A percentile compares a stretch with the other conserved stretches of the same genome.
phyloP scores from a whole-genome alignment of 202 grass and related monocot genomes.

The Miscanthus sacchariflorus region DNA sequence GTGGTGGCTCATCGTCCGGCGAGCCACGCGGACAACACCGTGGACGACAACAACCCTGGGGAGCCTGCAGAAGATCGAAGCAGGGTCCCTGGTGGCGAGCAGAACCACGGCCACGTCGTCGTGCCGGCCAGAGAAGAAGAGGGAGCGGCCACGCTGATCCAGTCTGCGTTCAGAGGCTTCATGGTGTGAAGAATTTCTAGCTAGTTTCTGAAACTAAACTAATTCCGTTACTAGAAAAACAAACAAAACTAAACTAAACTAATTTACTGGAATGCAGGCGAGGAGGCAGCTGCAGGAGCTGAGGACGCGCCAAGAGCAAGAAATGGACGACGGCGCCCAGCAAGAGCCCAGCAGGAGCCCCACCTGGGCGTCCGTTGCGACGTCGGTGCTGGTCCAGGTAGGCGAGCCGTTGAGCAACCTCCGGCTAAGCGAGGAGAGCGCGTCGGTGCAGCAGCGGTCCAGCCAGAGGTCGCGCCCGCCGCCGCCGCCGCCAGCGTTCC shows the following conservation, averaged over 20 bases:
- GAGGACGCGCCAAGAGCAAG: slow-evolving; percentile 27
- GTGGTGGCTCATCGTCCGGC: not conserved
- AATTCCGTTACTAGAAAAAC: not conserved
- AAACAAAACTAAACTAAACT: too few relatives aligned
- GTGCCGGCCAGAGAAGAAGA: slow-evolving; percentile 18
- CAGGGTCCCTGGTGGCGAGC: not conserved
- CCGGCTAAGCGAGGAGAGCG: slow-evolving; percentile 62
- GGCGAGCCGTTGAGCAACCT: slow-evolving; percentile 69
- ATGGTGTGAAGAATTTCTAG: slow-evolving; percentile 50
- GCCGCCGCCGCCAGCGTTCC: slow-evolving; percentile 33
- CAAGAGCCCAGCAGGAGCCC: slow-evolving; percentile 48
- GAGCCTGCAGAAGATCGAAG: slow-evolving; percentile 14
- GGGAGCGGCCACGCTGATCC: slow-evolving; percentile 64
- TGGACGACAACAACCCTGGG: not conserved
- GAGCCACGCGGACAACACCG: not conserved
- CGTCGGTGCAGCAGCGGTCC: slow-evolving; percentile 52
- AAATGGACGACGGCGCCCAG: slow-evolving; percentile 29
- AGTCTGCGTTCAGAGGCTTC: slow-evolving; percentile 72
- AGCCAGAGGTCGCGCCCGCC: slow-evolving; percentile 50
- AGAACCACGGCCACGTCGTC: not conserved
- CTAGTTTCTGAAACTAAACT: not conserved
- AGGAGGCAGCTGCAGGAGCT: slow-evolving; percentile 53
- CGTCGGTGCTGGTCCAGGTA: slow-evolving; percentile 81
- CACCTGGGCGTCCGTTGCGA: slow-evolving; percentile 47
- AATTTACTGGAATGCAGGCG: slow-evolving; percentile 43